Evolutionary conservation across 202 grass and related monocot genomes (phyloP).

Genomic region (Schoenoplectus triqueter): DNA sequence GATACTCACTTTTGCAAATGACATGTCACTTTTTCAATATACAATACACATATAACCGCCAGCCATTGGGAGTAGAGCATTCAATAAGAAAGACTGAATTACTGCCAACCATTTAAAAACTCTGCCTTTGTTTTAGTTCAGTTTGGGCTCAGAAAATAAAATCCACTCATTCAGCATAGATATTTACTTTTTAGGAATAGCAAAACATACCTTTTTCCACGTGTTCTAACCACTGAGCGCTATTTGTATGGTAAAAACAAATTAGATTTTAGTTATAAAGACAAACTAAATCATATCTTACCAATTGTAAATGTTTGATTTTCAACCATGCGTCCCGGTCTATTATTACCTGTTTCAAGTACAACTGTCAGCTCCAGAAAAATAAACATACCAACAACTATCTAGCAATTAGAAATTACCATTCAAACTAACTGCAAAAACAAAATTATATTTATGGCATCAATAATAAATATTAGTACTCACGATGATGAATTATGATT

Average conservation of each 20-base stretch:
- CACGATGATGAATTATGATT: slow-evolving; percentile 84
- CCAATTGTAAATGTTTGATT: slow-evolving; percentile 96
- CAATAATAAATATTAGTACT: slow-evolving; percentile 35
- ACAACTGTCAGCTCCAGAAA: slow-evolving; percentile 29
- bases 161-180: not conserved
- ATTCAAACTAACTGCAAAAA: not conserved
- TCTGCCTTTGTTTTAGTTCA: not conserved
- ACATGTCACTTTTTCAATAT: slow-evolving; percentile 7
- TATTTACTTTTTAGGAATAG: not conserved
- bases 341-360: slow-evolving; percentile 70
- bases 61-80: not conserved
- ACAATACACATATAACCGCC: not conserved
- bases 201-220: not conserved
- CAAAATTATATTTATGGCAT: not conserved
- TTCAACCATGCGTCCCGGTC: slow-evolving; percentile 75
- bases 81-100: not conserved
- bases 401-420: not conserved
- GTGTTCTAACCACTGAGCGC: not conserved
- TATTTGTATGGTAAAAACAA: slow-evolving; percentile 1
- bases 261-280: slow-evolving; percentile 13
- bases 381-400: not conserved
- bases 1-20: not conserved
- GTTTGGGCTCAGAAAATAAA: slow-evolving; percentile 15
- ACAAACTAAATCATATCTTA: slow-evolving; percentile 21
- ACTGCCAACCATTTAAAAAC: not conserved